These are phyloP conservation scores for Fistulinella cinereoalba DNA, from an alignment of 1,284 basidiomycete genomes.

Conservation along the genomic window DNA sequence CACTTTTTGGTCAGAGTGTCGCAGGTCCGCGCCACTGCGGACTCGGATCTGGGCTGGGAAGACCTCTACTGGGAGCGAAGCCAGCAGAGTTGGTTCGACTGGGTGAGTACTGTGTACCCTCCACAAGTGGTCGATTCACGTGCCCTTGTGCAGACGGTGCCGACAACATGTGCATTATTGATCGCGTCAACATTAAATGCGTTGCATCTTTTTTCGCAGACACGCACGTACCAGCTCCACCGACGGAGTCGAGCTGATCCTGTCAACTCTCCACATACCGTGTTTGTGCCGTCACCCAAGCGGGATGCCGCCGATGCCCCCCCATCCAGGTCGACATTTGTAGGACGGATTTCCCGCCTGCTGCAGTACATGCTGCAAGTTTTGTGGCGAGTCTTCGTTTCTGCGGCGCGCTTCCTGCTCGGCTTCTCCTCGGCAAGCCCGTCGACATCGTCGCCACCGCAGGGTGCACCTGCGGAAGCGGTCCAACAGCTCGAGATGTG, in stretches of 20 bases:
- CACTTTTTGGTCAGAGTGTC: conserved; percentile 64
- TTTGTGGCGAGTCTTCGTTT: conserved; percentile 49
- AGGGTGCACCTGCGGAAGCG: conserved; percentile 41
- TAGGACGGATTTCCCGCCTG: conserved; percentile 22
- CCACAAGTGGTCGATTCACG: conserved; percentile 12
- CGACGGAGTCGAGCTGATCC: conserved; percentile 50
- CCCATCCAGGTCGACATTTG: conserved; percentile 35
- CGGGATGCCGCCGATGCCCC: conserved; percentile 39
- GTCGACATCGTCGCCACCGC: conserved; percentile 40
- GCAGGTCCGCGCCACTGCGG: conserved; percentile 52
- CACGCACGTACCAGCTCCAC: conserved; percentile 64
- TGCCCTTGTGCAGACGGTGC: conserved; percentile 49
- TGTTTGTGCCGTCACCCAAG: conserved; percentile 55
- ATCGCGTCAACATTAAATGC: conserved; percentile 52
- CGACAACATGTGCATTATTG: conserved; percentile 53
- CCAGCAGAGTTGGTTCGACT: conserved; percentile 71
- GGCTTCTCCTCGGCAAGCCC: conserved; percentile 53
- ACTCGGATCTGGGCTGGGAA: conserved; percentile 73
- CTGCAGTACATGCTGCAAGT: conserved; percentile 24
- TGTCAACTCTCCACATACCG: conserved; percentile 63
- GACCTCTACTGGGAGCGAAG: conserved; percentile 64
- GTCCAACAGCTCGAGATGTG: conserved; percentile 76
- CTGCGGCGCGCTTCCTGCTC: conserved; percentile 64
- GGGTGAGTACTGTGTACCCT: conserved; percentile 48
- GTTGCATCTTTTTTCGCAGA: conserved; percentile 64